Evolutionary conservation across 2,329 filamentous ascomycete species (phyloP).

Genomic region (Ustilaginoidea virens): DNA sequence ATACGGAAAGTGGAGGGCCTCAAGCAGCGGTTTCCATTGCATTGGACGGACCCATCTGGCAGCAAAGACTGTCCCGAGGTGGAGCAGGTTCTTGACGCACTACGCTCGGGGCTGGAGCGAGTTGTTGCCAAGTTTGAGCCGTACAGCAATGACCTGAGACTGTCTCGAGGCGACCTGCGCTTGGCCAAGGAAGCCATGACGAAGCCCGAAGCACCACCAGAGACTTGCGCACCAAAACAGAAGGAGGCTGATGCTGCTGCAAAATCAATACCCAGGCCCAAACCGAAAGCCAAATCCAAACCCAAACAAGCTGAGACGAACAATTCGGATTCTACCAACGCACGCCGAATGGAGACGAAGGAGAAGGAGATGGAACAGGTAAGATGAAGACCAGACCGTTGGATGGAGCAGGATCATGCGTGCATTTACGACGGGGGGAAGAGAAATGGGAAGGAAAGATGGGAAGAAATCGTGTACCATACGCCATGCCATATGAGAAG

Average conservation of each 20-base stretch:
- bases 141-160: conserved; percentile 54
- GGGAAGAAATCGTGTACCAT: no score
- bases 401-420: no score
- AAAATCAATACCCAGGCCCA: no score
- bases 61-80: conserved; percentile 45
- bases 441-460: no score
- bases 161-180: conserved; percentile 56
- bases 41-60: conserved; percentile 66
- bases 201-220: conserved; percentile 7
- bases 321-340: conserved; percentile 8
- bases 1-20: conserved; percentile 58
- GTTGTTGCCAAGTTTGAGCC: conserved; percentile 58
- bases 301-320: conserved; percentile 11
- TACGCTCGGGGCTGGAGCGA: conserved; percentile 49
- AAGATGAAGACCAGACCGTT: no score
- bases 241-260: conserved; percentile 11
- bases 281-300: no score
- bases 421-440: no score
- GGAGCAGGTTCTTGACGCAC: conserved; percentile 47
- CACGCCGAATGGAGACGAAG: conserved; percentile 7
- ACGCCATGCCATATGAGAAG: no score
- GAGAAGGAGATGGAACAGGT: conserved; percentile 16
- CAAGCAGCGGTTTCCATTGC: conserved; percentile 38
- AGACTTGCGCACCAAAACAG: conserved; percentile 6
- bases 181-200: conserved; percentile 52